Base-by-base conservation (phyloP, 768 basidiomycete genomes). In the Hygrocybe punicea region DNA sequence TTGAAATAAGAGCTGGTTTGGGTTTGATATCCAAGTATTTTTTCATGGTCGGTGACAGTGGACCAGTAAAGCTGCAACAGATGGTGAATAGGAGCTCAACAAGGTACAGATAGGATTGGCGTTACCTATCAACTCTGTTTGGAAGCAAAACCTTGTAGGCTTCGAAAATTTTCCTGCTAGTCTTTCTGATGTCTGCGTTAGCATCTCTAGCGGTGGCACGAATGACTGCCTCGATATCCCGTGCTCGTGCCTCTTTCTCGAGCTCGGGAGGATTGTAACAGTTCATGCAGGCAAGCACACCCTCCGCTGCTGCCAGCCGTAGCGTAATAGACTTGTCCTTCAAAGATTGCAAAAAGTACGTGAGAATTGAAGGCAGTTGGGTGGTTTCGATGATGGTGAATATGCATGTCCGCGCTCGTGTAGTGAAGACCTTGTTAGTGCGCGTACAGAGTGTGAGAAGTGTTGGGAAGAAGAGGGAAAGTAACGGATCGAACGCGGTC, bases 201-300 rank as follows among this genome's bases (percentile, higher is more conserved):
- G 89, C 81, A 69, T 94, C 92, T 25, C 81, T 79, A 13, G 84
- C 87, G 2, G 87, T 81, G 8, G 70, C 63, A 57, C 78, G 84
- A 61, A 94, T 89, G 47, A 89, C 79, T 10, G 69, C 75, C 68
- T 94, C 92, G 24, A 94, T 75, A 39, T 87, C 83, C 45, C 75
- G 76, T 1, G 83, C 84, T 14, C 86, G 75, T 0, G 72, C 58
- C 47, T 90, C 87, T 67, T 81, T 87, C 69, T 89, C 88, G 29
- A 91, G 68, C 61, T 91, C 88, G 0, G 88, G 87, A 8, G 89
- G 90, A 69, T 89, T 90, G 67, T 85, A 86, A 62, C 81, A 84
- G 58, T 88, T 88, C 52, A 93, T 73, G 59, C 84, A 87, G 14
- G 78, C 76, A 49, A 91, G 65, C 0, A 84, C 76, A 29, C 82